Percentiles rank a stretch among this genome's conserved stretches.
Evolutionary conservation across 1,284 basidiomycete species (phyloP).

Genomic region (Pyrrhoderma noxium): DNA sequence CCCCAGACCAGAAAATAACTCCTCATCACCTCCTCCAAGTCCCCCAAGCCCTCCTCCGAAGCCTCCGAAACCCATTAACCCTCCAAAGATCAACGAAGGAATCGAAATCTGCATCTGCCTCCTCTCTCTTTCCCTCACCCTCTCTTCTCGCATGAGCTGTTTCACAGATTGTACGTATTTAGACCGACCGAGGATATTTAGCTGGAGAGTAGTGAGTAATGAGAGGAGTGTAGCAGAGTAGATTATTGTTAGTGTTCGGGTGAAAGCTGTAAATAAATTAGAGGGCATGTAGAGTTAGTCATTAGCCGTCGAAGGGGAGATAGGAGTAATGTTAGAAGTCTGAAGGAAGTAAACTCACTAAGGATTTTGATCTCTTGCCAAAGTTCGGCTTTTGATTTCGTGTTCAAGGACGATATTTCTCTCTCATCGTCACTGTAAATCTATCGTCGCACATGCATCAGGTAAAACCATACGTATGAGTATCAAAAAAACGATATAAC

Average conservation of each 20-base stretch:
- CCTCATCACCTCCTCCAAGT: slow-evolving; percentile 17
- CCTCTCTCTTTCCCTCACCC: slow-evolving; percentile 35
- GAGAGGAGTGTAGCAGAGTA: slow-evolving; percentile 79
- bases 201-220: slow-evolving; percentile 76
- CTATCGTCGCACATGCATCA: neutral
- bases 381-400: slow-evolving; percentile 57
- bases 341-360: slow-evolving; percentile 54
- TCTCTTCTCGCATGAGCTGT: slow-evolving; percentile 56
- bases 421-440: neutral
- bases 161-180: slow-evolving; percentile 73
- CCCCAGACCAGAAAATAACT: neutral
- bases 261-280: slow-evolving; percentile 56
- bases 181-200: slow-evolving; percentile 75
- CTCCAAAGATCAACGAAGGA: slow-evolving; percentile 28
- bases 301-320: too few relatives aligned
- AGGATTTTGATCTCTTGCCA: slow-evolving; percentile 82
- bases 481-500: neutral
- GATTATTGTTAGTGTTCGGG: slow-evolving; percentile 76
- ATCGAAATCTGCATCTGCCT: slow-evolving; percentile 35
- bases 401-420: slow-evolving; percentile 31
- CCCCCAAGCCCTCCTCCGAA: slow-evolving; percentile 23
- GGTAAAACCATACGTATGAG: neutral
- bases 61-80: slow-evolving; percentile 19
- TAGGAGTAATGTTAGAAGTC: too few relatives aligned
- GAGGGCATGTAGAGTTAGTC: too few relatives aligned